A percentile compares a stretch with the other conserved stretches of the same genome.
phyloP scores from a whole-genome alignment of 176 grass and related monocot species.

The Rhipidocladum racemiflorum region DNA sequence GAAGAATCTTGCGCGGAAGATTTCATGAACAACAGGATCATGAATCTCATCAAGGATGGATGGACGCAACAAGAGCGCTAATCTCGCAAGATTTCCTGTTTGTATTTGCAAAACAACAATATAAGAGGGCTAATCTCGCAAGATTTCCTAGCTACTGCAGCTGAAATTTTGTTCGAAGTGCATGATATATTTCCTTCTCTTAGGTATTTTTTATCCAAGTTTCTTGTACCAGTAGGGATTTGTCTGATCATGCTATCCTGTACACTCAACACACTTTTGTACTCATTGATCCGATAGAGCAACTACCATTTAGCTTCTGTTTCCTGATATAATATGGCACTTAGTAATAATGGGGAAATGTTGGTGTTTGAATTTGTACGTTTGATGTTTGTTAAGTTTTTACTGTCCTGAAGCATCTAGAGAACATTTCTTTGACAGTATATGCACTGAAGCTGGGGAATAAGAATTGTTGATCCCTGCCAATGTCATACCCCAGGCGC shows the following conservation, averaged over 20 bases:
- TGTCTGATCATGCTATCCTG: background rate
- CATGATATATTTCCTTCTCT: background rate
- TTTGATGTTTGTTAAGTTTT: background rate
- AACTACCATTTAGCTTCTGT: background rate
- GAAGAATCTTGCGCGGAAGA: conserved; percentile 74
- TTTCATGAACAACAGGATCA: conserved; percentile 36
- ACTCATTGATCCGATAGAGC: background rate
- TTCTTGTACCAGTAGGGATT: background rate
- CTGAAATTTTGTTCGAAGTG: background rate
- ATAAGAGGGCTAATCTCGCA: too few relatives aligned
- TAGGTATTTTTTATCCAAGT: background rate
- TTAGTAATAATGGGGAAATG: background rate
- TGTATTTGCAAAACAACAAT: background rate
- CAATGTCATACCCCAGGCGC: background rate
- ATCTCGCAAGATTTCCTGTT: background rate
- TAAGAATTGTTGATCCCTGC: background rate
- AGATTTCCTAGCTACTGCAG: background rate
- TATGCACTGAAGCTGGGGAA: background rate
- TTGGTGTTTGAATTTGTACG: background rate
- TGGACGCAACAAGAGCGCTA: background rate
- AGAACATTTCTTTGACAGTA: too few relatives aligned
- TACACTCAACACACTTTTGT: background rate
- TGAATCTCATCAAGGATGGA: background rate
- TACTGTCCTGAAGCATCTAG: background rate
- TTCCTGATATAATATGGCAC: background rate